Conservation (phyloP, 2,329 filamentous ascomycete species). For the Curvularia lunata region DNA sequence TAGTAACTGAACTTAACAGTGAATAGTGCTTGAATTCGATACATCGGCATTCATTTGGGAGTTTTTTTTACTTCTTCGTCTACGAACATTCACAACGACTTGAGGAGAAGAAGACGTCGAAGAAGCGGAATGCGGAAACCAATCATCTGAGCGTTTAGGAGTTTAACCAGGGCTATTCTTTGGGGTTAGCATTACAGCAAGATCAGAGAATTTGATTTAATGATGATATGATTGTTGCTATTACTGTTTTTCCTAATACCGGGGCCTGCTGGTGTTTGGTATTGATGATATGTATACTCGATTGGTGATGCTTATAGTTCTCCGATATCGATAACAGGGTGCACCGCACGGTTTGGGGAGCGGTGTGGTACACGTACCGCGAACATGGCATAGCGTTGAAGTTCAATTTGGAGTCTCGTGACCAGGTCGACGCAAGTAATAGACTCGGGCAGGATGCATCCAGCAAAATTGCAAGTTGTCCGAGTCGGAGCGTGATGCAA, state of each 20-base stretch:
- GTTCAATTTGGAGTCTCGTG: too few species aligned
- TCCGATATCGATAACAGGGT: too few species aligned
- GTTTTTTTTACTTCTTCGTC: not conserved
- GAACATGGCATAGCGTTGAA: too few species aligned
- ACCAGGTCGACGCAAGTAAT: too few species aligned
- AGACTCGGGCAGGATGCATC: too few species aligned
- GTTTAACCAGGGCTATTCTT: constrained; percentile 6
- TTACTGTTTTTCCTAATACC: not conserved
- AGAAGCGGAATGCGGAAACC: not conserved
- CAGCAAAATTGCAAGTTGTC: too few species aligned
- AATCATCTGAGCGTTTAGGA: constrained; percentile 17
- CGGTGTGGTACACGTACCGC: too few species aligned
- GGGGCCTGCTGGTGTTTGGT: not conserved
- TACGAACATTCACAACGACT: not conserved
- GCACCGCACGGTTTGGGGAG: too few species aligned
- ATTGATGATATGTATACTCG: not conserved
- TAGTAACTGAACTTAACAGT: constrained; percentile 32
- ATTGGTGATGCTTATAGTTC: too few species aligned
- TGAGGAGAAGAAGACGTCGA: not conserved
- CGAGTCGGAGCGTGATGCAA: too few species aligned
- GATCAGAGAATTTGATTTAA: not conserved
- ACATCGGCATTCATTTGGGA: constrained; percentile 3
- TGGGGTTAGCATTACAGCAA: not conserved
- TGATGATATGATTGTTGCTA: not conserved
- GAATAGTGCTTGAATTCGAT: constrained; percentile 31